These are phyloP conservation scores for Vickermania spadyakhi DNA, from an alignment of 208 protist genomes.

Conservation along the genomic window DNA sequence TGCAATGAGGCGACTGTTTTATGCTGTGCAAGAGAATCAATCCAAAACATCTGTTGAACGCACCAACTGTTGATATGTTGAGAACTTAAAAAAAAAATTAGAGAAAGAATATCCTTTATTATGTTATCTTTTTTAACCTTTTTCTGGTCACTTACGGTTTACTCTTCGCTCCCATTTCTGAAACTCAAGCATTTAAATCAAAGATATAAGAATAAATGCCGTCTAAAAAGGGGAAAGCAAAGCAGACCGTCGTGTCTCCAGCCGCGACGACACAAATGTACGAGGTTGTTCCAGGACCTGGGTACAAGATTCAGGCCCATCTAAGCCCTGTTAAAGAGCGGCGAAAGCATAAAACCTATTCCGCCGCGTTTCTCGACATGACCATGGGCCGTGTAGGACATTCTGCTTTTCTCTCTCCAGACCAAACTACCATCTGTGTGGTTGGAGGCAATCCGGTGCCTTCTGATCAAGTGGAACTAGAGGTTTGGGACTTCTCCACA, in stretches of 20 bases:
- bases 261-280: neutral
- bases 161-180: no score
- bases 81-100: no score
- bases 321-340: neutral
- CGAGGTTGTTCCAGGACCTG: neutral
- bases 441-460: conserved; percentile 9
- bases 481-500: neutral
- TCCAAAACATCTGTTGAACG: no score
- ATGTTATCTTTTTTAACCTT: no score
- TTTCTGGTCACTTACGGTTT: no score
- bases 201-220: no score
- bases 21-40: no score
- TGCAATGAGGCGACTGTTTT: no score
- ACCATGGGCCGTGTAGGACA: conserved; percentile 12
- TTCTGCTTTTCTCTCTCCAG: conserved; percentile 9
- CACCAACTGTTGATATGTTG: no score
- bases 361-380: neutral
- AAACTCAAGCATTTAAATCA: no score
- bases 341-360: conserved; percentile 6
- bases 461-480: neutral
- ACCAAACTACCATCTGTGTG: conserved; percentile 18
- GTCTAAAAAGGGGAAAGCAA: neutral
- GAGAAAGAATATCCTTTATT: no score
- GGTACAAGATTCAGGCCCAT: neutral
- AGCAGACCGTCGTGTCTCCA: neutral